These are phyloP conservation scores for Pontederia paniculata DNA, from an alignment of 176 grass and related monocot genomes.

Conservation along the genomic window DNA sequence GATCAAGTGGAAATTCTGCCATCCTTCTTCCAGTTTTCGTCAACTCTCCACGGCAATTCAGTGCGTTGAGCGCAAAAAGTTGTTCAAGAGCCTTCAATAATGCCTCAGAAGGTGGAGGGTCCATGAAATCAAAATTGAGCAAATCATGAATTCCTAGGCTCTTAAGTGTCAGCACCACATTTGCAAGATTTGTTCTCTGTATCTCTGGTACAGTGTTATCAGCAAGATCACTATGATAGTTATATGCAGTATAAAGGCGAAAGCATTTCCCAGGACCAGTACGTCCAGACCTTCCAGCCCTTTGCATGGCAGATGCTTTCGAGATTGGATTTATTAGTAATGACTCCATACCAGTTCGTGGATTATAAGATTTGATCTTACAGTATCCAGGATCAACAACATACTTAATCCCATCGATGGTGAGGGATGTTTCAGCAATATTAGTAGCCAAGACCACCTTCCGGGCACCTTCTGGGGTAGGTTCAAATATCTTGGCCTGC, in stretches of 20 bases:
- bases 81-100: conserved; percentile 80
- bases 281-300: conserved; percentile 81
- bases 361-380: conserved; percentile 93
- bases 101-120: conserved; percentile 83
- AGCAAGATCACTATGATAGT: conserved; percentile 84
- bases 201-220: conserved; percentile 88
- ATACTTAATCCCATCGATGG: conserved; percentile 95
- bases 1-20: conserved; percentile 93
- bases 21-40: conserved; percentile 94
- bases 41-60: conserved; percentile 77
- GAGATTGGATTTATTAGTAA: conserved; percentile 83
- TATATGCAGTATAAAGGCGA: conserved; percentile 75
- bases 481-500: conserved; percentile 94
- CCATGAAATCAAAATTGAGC: conserved; percentile 99
- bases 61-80: conserved; percentile 88
- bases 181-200: conserved; percentile 84
- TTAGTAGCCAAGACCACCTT: conserved; percentile 94
- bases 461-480: conserved; percentile 75
- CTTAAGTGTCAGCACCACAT: conserved; percentile 85
- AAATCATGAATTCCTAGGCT: conserved; percentile 89
- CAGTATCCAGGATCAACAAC: conserved; percentile 92
- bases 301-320: conserved; percentile 86
- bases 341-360: conserved; percentile 86
- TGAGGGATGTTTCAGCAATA: conserved; percentile 89
- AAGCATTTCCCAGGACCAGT: conserved; percentile 96